Evolutionary conservation across 2,329 filamentous ascomycete species (phyloP).

Genomic region (Anisogramma anomala): DNA sequence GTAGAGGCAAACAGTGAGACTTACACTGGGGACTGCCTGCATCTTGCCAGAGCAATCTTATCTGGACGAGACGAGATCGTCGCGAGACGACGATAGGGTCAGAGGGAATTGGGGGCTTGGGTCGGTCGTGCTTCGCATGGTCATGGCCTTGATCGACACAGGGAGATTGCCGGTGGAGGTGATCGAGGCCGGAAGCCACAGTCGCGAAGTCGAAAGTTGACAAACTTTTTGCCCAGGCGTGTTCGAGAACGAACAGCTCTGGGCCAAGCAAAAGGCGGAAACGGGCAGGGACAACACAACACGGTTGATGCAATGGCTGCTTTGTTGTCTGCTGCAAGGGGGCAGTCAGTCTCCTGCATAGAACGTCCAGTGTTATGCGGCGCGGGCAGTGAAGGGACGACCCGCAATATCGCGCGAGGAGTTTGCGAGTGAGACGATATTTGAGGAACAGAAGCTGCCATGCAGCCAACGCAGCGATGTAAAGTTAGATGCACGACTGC

Average conservation of each 20-base stretch:
- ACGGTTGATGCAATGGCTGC: slow-evolving; percentile 1
- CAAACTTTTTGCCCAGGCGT: neutral
- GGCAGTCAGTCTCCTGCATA: slow-evolving; percentile 10
- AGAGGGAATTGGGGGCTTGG: slow-evolving; percentile 23
- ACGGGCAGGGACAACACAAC: slow-evolving; percentile 2
- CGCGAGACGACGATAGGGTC: slow-evolving; percentile 19
- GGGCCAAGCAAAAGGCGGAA: slow-evolving; percentile 1
- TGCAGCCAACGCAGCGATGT: slow-evolving; percentile 14
- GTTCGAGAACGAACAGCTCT: neutral
- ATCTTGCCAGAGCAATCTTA: slow-evolving; percentile 24
- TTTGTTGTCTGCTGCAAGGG: neutral
- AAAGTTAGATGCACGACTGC: slow-evolving; percentile 12
- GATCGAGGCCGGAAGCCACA: too few relatives aligned
- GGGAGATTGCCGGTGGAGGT: neutral
- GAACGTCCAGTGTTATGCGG: slow-evolving; percentile 15
- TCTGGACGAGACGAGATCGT: slow-evolving; percentile 22
- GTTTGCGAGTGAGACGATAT: slow-evolving; percentile 3
- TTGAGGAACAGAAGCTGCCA: slow-evolving; percentile 10
- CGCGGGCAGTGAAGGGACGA: slow-evolving; percentile 4
- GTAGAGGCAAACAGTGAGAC: slow-evolving; percentile 18
- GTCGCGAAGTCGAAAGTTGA: too few relatives aligned
- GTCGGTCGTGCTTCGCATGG: slow-evolving; percentile 26
- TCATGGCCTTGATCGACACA: slow-evolving; percentile 23
- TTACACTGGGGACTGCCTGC: slow-evolving; percentile 35
- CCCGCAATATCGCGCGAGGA: slow-evolving; percentile 8